Conservation (phyloP, 1,284 basidiomycete species). For the Ceratobasidium theobromae region DNA sequence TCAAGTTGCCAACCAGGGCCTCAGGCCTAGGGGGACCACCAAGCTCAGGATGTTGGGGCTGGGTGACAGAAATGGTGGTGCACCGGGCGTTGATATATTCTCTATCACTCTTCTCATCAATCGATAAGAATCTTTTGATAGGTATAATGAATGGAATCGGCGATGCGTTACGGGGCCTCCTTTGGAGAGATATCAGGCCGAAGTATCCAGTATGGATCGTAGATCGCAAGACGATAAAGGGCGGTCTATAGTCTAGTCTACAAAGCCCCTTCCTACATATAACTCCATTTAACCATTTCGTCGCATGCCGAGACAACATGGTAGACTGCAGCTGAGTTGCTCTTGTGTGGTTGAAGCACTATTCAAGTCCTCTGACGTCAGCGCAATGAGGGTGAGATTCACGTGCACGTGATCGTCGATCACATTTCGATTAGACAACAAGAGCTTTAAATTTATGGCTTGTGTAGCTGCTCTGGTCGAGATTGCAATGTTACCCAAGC, state of each 20-base stretch:
- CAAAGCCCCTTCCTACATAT: neutral
- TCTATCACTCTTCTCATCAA: conserved; percentile 9
- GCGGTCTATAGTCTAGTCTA: neutral
- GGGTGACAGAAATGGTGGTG: conserved; percentile 16
- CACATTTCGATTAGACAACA: neutral
- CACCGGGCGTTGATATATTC: conserved; percentile 25
- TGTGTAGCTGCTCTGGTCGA: too few species aligned
- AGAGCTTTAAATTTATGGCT: neutral
- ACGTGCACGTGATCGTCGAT: neutral
- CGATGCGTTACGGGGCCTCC: neutral
- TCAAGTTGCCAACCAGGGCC: neutral
- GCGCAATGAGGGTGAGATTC: neutral
- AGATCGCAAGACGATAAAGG: neutral
- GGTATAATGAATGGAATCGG: neutral
- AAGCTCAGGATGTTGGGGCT: neutral
- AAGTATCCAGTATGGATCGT: neutral
- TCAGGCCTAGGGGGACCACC: too few species aligned
- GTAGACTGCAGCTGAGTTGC: too few species aligned
- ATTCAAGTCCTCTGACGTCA: neutral
- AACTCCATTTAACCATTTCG: neutral
- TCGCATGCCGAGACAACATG: too few species aligned
- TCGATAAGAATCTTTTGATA: neutral
- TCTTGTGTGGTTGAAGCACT: too few species aligned
- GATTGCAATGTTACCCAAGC: too few species aligned
- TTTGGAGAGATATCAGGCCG: neutral